Conservation (phyloP, 345 rosid genomes). For the Conringia planisiliqua region DNA sequence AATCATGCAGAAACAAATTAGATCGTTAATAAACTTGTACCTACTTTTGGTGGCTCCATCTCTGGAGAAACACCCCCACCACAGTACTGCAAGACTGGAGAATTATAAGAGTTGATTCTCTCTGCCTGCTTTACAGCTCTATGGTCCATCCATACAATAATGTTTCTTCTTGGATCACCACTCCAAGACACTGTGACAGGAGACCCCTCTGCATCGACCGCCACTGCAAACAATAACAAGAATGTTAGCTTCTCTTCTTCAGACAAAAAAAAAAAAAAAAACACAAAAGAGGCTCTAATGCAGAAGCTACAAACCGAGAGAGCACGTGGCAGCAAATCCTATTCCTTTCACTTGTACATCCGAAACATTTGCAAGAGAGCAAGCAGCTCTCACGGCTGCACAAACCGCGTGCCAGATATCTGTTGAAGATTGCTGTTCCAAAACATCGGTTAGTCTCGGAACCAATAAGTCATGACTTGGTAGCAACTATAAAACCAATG, state of each 20-base stretch:
- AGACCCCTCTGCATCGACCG: conserved; percentile 92
- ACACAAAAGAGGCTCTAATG: neutral
- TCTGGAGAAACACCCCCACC: conserved; percentile 96
- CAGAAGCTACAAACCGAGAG: conserved; percentile 66
- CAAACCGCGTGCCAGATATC: conserved; percentile 97
- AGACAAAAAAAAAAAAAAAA: neutral
- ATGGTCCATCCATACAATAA: conserved; percentile 98
- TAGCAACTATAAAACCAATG: neutral
- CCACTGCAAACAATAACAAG: conserved; percentile 51
- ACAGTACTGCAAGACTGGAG: conserved; percentile 78
- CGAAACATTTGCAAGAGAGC: conserved; percentile 63
- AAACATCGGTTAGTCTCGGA: neutral
- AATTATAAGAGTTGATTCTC: conserved; percentile 76
- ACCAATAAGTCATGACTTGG: neutral
- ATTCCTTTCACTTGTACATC: conserved; percentile 68
- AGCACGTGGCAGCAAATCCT: conserved; percentile 95
- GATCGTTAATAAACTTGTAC: neutral
- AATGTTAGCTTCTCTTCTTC: neutral
- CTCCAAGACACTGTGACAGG: conserved; percentile 97
- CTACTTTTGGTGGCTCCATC: conserved; percentile 94
- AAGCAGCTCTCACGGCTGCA: conserved; percentile 79
- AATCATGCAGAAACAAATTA: neutral
- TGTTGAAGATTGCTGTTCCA: conserved; percentile 90
- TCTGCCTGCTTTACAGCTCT: conserved; percentile 96
- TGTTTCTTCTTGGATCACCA: conserved; percentile 92